phyloP scores from a whole-genome alignment of 495 filamentous ascomycete genomes.

The Aspergillus bertholletiae region DNA sequence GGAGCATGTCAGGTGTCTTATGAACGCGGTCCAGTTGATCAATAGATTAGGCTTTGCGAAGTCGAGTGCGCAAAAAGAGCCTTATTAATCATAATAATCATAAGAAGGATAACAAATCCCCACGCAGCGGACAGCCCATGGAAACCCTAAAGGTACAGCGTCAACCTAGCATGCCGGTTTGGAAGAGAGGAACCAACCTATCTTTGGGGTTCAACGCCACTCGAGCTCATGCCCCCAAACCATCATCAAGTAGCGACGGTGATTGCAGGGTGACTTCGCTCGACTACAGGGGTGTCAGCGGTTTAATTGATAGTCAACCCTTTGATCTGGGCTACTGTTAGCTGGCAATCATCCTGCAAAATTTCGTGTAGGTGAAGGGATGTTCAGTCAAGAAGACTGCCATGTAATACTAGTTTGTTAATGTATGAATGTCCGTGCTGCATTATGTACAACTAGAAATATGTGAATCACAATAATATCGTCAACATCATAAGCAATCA shows the following conservation, averaged over 20 bases:
- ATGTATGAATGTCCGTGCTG: not conserved
- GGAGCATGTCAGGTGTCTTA: not conserved
- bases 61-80: not conserved
- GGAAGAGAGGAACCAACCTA: no score
- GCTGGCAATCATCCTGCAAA: no score
- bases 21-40: not conserved
- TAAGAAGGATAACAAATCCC: not conserved
- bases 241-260: not conserved
- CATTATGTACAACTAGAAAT: conserved; percentile 4
- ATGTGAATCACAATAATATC: not conserved
- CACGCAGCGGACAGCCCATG: not conserved
- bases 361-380: not conserved
- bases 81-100: not conserved
- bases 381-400: not conserved
- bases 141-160: not conserved
- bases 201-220: no score
- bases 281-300: not conserved
- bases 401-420: not conserved
- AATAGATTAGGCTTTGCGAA: not conserved
- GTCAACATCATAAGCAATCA: conserved; percentile 1
- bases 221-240: not conserved
- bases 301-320: not conserved
- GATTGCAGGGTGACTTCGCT: not conserved
- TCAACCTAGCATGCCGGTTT: no score
- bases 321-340: no score